Base-by-base conservation (phyloP, 2,329 filamentous ascomycete genomes). In the Chaetomium sp. region DNA sequence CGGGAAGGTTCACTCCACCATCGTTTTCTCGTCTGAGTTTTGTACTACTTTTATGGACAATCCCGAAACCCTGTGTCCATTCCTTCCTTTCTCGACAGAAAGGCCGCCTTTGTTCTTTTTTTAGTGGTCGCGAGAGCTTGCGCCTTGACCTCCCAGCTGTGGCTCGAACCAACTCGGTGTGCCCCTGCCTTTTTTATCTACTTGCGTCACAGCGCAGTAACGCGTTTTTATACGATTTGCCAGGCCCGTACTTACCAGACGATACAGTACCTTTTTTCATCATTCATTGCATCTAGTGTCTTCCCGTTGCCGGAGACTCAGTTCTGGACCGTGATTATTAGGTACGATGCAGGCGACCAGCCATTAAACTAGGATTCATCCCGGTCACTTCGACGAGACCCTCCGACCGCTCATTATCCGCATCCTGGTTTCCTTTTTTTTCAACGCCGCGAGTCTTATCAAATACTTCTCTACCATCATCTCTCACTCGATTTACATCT, bases 131-230 rank as follows among this genome's bases (percentile, higher is more conserved):
- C 45, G 1, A 16, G 25, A n/a, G 9, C 51, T 10, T 35, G 27
- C n/a, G n/a, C 25, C 10, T 27, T 23, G 53, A 38, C 12, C 10
- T 38, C 21, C 9, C 31, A 38, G 25, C 16, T 12, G 12, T 27
- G 10, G 21, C 35, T 49, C 47, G 56, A 31, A 16, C 38, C 16
- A 57, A 16, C 25, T 19, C 12, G 19, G 19, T 23, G 23, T 29
- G 13, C 4, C 29, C 53, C 53, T 56, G 53, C 53, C 53, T 25
- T 55, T 27, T 56, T 10, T 10, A 9, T 35, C 23, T 13, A 3
- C 12, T 61, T 61, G 58, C 58, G 58, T 55, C 58, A 61, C 49
- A 54, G 50, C 55, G 38, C 6, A 33, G 58, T 25, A 54, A 45
- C 50, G 54, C 12, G 7, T 19, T 21, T 6, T 19, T 23, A 23